phyloP scores from a whole-genome alignment of 305 asterid species.

The Galium porrigens region DNA sequence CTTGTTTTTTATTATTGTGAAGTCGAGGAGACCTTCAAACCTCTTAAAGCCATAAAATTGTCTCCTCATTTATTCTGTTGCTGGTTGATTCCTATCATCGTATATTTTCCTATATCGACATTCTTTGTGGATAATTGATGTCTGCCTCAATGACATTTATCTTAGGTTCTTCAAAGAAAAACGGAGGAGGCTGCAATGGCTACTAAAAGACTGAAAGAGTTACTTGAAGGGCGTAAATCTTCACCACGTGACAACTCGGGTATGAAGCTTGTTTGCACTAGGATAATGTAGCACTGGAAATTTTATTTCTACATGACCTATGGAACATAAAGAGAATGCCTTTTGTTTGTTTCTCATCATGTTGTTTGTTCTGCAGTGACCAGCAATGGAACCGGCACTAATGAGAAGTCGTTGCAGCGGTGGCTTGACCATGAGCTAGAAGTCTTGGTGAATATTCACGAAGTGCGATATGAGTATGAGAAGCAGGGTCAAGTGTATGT shows the following conservation, averaged over 20 bases:
- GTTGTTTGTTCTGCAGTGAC: slow-evolving; percentile 36
- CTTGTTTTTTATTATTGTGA: slow-evolving; percentile 1
- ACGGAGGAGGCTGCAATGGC: slow-evolving; percentile 99
- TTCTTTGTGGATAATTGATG: not conserved
- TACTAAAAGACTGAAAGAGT: slow-evolving; percentile 88
- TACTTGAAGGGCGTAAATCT: slow-evolving; percentile 94
- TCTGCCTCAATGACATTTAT: slow-evolving; percentile 5
- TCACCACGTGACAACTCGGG: slow-evolving; percentile 81
- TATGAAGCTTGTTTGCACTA: slow-evolving; percentile 19
- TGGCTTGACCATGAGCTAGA: slow-evolving; percentile 99
- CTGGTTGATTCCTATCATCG: not conserved
- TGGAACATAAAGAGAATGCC: not conserved
- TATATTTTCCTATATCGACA: not conserved
- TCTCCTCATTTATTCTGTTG: not conserved
- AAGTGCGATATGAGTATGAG: slow-evolving; percentile 97
- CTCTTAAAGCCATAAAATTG: not conserved
- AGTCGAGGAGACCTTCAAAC: not conserved
- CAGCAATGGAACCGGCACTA: slow-evolving; percentile 58
- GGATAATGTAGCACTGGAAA: no score
- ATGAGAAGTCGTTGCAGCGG: slow-evolving; percentile 72
- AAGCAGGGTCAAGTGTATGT: slow-evolving; percentile 99
- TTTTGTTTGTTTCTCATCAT: slow-evolving; percentile 12
- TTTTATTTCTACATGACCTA: not conserved
- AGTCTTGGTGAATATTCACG: slow-evolving; percentile 94
- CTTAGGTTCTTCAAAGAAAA: slow-evolving; percentile 98